Percentiles rank a stretch among this genome's conserved stretches.
Evolutionary conservation across 2,329 filamentous ascomycete genomes (phyloP).

Genomic region (Pseudogymnoascus sp.): DNA sequence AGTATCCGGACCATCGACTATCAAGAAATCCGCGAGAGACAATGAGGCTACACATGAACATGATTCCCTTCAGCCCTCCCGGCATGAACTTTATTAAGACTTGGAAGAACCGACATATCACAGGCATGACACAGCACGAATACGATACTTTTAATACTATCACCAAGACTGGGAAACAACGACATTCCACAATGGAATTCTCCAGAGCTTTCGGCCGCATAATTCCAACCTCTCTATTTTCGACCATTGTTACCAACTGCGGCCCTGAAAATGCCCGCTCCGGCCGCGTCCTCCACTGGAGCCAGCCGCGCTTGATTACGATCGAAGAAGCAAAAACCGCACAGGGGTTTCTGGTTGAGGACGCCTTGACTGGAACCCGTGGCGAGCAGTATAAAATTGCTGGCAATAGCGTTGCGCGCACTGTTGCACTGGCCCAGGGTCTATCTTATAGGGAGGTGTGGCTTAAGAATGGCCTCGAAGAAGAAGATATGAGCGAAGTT

Average conservation of each 20-base stretch:
- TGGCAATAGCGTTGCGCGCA: constrained; percentile 69
- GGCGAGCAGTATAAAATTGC: constrained; percentile 56
- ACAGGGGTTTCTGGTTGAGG: constrained; percentile 63
- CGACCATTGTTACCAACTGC: constrained; percentile 53
- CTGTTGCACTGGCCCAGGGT: constrained; percentile 60
- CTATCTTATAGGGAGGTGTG: constrained; percentile 54
- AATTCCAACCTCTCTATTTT: constrained; percentile 44
- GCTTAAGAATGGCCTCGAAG: constrained; percentile 20
- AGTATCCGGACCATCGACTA: constrained; percentile 60
- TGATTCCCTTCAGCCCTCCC: constrained; percentile 52
- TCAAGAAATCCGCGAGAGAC: constrained; percentile 33
- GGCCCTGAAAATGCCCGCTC: constrained; percentile 45
- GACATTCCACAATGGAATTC: constrained; percentile 17
- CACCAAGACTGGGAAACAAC: constrained; percentile 19
- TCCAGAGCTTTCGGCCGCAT: constrained; percentile 44
- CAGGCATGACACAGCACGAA: constrained; percentile 34
- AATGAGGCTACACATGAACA: constrained; percentile 40
- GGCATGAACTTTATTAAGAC: constrained; percentile 45
- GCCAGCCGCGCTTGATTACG: constrained; percentile 51
- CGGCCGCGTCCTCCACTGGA: constrained; percentile 57
- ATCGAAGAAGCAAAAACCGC: constrained; percentile 61
- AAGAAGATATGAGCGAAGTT: background rate
- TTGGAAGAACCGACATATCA: constrained; percentile 33
- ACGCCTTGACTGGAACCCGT: constrained; percentile 56
- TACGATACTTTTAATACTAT: constrained; percentile 33